These are phyloP conservation scores for Phascolomyces articulosus DNA, from an alignment of 371 early-diverging fungal species.

Conservation along the genomic window DNA sequence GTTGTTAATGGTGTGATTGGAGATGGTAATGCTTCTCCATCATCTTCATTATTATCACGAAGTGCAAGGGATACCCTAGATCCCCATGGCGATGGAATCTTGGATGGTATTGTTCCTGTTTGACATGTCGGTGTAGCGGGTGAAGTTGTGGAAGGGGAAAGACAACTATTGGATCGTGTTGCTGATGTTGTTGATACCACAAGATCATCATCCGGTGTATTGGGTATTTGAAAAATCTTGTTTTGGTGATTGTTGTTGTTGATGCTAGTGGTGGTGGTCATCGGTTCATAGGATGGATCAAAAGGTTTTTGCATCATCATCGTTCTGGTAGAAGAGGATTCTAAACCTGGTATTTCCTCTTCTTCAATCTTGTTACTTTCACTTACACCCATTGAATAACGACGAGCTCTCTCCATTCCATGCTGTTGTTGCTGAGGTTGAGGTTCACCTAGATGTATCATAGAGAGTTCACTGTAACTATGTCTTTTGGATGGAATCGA, in stretches of 20 bases:
- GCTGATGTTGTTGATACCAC: slow-evolving; percentile 2
- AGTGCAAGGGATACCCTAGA: slow-evolving; percentile 9
- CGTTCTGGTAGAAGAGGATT: too few species aligned
- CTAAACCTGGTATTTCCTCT: neutral
- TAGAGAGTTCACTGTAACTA: too few species aligned
- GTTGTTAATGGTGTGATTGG: neutral
- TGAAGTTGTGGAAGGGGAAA: neutral
- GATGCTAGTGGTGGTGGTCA: neutral
- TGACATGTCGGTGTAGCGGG: slow-evolving; percentile 4
- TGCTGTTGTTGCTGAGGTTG: neutral
- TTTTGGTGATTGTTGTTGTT: neutral
- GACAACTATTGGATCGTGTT: neutral
- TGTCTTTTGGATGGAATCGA: neutral
- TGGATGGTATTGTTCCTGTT: slow-evolving; percentile 5
- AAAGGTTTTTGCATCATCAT: slow-evolving; percentile 12
- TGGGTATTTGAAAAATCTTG: slow-evolving; percentile 11
- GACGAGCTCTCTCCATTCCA: neutral
- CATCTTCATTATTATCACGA: neutral
- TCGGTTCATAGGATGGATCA: slow-evolving; percentile 10
- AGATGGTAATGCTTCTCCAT: neutral
- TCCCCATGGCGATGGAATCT: slow-evolving; percentile 26
- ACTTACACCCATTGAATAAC: neutral
- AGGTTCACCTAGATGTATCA: neutral
- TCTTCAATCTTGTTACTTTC: slow-evolving; percentile 8
- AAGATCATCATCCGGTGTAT: slow-evolving; percentile 12